Evolutionary conservation across 441 rosid genomes (phyloP), one percentile per base, ranked within the genome.

Genomic region (Eutrema salsugineum): DNA sequence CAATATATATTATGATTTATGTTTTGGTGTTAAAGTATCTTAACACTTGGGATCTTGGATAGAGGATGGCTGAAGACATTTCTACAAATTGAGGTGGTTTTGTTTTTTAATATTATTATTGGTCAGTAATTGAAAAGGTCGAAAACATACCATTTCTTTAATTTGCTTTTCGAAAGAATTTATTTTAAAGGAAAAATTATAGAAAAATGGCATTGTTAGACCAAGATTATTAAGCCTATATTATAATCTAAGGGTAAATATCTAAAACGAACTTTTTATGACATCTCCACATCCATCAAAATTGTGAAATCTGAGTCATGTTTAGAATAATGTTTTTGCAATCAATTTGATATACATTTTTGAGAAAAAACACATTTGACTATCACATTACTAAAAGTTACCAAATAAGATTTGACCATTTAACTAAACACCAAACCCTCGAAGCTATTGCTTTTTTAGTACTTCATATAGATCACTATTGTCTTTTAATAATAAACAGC

Each of bases 121-220:
- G 54, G 33, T 55, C 16, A 55, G 14, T 54, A 35, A 19, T 16
- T 30, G 16, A 36, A 46, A 46, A 46, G n/a, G 27, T 57, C 2
- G 8, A 19, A 9, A 55, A 30, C 20, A 19, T 67, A 43, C 43
- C 5, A 39, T 27, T 39, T 16, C 0, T 30, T n/a, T n/a, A n/a
- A n/a, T 48, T 71, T 44, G 32, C 38, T 63, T 55, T 48, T 44
- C 32, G 9, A 66, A 44, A 8, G 16, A 36, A 27, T 51, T 40
- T 6, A 50, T n/a, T 63, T 28, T n/a, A 3, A 70, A 39, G 22
- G 33, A 4, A 8, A 39, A 11, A 19, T 7, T 50, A 15, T 46
- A 11, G 20, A 28, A 36, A 71, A 56, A n/a, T 49, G 60, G 67
- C 20, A 73, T 73, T 46, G 28, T 57, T 66, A 57, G 72, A 57